Evolutionary conservation across 108 stramenopile species (phyloP).

Genomic region (Seminavis robusta): DNA sequence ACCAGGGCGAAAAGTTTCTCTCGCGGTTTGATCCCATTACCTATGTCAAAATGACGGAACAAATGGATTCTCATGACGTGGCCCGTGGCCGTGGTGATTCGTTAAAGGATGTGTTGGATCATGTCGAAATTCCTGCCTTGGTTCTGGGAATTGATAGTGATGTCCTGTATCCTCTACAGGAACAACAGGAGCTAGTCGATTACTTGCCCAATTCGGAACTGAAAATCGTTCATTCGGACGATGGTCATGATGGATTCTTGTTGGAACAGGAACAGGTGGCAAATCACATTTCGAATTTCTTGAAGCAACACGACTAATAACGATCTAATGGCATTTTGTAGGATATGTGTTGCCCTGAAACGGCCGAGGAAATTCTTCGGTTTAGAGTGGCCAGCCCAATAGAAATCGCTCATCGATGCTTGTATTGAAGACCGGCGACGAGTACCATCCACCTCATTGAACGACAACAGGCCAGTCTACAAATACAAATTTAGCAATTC

Average conservation of each 20-base stretch:
- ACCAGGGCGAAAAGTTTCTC: constrained; percentile 90
- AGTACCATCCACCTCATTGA: no score
- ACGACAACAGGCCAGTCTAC: no score
- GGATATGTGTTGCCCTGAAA: no score
- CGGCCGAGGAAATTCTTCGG: no score
- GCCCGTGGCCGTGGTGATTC: constrained; percentile 57
- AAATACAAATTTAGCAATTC: no score
- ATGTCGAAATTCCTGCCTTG: constrained; percentile 70
- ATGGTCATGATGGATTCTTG: constrained; percentile 93
- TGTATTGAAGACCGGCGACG: no score
- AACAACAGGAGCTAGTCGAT: constrained; percentile 81
- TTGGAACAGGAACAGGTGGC: constrained; percentile 93
- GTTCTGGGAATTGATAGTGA: constrained; percentile 91
- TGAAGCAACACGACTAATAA: no score
- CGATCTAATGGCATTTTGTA: no score
- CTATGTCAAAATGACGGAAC: constrained; percentile 91
- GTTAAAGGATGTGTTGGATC: constrained; percentile 52
- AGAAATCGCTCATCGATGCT: no score
- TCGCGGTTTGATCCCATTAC: constrained; percentile 89
- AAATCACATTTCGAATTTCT: constrained; percentile 67
- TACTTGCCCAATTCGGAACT: constrained; percentile 65
- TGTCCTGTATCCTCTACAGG: constrained; percentile 81
- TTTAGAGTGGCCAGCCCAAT: no score
- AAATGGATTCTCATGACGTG: constrained; percentile 92
- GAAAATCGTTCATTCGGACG: constrained; percentile 74